Evolutionary conservation across 2,329 filamentous ascomycete genomes (phyloP).

Genomic region (Fusarium sublunatum): DNA sequence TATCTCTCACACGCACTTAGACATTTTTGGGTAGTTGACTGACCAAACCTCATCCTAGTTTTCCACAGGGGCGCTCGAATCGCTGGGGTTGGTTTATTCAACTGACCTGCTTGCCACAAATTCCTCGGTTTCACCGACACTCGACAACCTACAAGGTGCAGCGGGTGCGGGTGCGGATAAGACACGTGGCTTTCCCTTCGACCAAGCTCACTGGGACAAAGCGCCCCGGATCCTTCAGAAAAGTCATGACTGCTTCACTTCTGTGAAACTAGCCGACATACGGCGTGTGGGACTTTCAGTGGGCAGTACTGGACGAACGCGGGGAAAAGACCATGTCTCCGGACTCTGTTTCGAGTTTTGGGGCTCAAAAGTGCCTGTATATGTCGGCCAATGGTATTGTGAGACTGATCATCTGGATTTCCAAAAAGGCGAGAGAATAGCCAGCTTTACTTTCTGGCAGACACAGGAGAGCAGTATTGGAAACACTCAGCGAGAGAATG

Average conservation of each 20-base stretch:
- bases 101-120: rapidly evolving
- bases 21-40: neutral
- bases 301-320: neutral
- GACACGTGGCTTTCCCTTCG: neutral
- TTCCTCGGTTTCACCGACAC: too few relatives aligned
- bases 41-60: neutral
- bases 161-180: too few relatives aligned
- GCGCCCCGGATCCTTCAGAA: neutral
- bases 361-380: neutral
- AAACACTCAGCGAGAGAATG: neutral
- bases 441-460: constrained; percentile 5
- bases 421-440: neutral
- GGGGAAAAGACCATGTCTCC: neutral
- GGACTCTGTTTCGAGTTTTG: constrained; percentile 19
- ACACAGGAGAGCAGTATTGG: neutral
- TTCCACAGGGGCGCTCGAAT: neutral
- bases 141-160: neutral
- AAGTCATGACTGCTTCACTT: neutral
- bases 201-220: neutral
- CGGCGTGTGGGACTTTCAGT: neutral
- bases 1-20: rapidly evolving
- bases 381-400: constrained; percentile 14
- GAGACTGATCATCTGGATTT: neutral
- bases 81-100: neutral
- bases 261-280: neutral